phyloP scores from a whole-genome alignment of 1,139 yeast species.

The Lodderomyces theae region DNA sequence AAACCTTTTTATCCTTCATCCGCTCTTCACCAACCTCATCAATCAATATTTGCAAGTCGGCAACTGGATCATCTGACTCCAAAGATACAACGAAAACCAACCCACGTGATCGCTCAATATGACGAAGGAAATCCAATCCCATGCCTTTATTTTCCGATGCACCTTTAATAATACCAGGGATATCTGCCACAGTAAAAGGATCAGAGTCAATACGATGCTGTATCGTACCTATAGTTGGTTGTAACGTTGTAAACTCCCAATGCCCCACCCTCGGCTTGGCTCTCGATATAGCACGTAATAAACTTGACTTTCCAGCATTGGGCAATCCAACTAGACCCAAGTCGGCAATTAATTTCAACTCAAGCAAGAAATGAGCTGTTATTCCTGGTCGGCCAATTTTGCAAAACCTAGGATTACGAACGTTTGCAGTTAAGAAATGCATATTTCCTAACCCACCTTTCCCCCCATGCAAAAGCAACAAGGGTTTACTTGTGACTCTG shows the following conservation, averaged over 20 bases:
- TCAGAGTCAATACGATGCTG: constrained; percentile 61
- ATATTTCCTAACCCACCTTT: constrained; percentile 93
- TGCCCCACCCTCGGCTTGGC: constrained; percentile 93
- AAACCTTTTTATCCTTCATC: constrained; percentile 54
- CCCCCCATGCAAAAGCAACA: constrained; percentile 79
- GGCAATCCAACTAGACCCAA: constrained; percentile 93
- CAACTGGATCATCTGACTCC: constrained; percentile 60
- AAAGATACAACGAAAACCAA: constrained; percentile 82
- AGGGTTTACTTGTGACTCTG: constrained; percentile 61
- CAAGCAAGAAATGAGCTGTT: constrained; percentile 68
- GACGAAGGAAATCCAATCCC: constrained; percentile 90
- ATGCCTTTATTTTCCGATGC: constrained; percentile 84
- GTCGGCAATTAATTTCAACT: constrained; percentile 85
- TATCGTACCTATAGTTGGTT: constrained; percentile 90
- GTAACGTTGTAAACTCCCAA: constrained; percentile 94
- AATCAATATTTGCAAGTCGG: constrained; percentile 59
- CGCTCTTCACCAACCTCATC: constrained; percentile 69
- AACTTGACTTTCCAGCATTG: constrained; percentile 92
- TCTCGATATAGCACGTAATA: constrained; percentile 80
- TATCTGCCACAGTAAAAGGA: constrained; percentile 93
- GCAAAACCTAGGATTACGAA: constrained; percentile 87
- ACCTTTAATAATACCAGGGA: constrained; percentile 91
- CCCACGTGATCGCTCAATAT: constrained; percentile 88
- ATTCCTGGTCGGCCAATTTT: constrained; percentile 74
- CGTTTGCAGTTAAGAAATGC: constrained; percentile 82